phyloP scores from a whole-genome alignment of 106 monocot species.

The Chionographis japonica region DNA sequence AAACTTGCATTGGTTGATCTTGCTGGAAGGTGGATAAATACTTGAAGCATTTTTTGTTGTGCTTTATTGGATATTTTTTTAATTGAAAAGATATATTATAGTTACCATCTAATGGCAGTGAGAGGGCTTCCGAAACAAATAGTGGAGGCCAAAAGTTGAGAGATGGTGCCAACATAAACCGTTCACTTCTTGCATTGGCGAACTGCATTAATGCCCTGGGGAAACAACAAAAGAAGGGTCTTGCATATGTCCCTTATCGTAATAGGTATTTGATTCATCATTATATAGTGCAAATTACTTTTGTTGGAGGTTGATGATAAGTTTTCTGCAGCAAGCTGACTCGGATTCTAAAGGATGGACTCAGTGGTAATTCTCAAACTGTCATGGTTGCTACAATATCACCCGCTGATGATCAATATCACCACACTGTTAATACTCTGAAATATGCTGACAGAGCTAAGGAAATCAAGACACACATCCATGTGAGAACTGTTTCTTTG shows the following conservation, averaged over 20 bases:
- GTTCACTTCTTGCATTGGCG: slow-evolving; percentile 93
- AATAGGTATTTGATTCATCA: slow-evolving; percentile 58
- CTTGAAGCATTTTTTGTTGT: not conserved
- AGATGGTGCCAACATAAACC: slow-evolving; percentile 97
- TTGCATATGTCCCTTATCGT: slow-evolving; percentile 99
- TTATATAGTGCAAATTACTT: not conserved
- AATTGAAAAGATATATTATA: not conserved
- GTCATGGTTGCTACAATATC: slow-evolving; percentile 98
- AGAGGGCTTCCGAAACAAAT: slow-evolving; percentile 94
- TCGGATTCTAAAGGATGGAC: slow-evolving; percentile 94
- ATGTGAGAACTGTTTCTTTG: slow-evolving; percentile 36
- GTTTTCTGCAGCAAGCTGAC: slow-evolving; percentile 74
- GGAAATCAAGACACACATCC: slow-evolving; percentile 96
- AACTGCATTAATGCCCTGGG: slow-evolving; percentile 99
- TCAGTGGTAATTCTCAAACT: slow-evolving; percentile 95
- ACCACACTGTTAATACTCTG: slow-evolving; percentile 91
- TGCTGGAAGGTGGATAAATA: slow-evolving; percentile 74
- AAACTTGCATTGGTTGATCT: slow-evolving; percentile 99
- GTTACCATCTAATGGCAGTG: slow-evolving; percentile 37
- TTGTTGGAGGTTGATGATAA: not conserved
- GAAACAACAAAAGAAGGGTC: slow-evolving; percentile 94
- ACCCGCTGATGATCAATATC: slow-evolving; percentile 92
- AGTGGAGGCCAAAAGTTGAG: slow-evolving; percentile 89
- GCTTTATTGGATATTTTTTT: not conserved
- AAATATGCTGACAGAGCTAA: slow-evolving; percentile 99